Conservation (phyloP, 805 yeast genomes). For the Danielia oregonensis region DNA sequence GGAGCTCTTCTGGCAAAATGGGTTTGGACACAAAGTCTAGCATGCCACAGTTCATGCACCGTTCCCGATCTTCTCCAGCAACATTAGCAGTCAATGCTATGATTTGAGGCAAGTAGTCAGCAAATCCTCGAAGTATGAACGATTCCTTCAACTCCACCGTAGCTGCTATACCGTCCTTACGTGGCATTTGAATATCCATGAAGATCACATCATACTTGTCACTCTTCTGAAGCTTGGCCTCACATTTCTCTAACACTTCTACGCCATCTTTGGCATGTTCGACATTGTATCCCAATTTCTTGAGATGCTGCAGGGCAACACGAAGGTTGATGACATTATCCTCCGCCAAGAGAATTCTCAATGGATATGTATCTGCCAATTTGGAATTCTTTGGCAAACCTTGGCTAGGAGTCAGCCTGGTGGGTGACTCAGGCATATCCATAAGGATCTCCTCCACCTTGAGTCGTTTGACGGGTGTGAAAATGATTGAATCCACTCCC, state of each 20-base stretch:
- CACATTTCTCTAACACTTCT: constrained; percentile 37
- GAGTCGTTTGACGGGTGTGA: constrained; percentile 27
- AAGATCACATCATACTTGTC: constrained; percentile 47
- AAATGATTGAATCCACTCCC: constrained; percentile 20
- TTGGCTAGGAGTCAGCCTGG: too few relatives aligned
- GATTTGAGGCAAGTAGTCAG: constrained; percentile 29
- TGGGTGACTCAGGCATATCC: constrained; percentile 2
- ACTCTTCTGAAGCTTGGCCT: constrained; percentile 20
- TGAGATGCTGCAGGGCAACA: constrained; percentile 48
- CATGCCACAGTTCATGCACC: constrained; percentile 50
- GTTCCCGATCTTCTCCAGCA: constrained; percentile 48
- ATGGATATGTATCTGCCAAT: constrained; percentile 25
- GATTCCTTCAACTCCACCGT: constrained; percentile 34
- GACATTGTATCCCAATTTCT: constrained; percentile 46
- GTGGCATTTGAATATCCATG: constrained; percentile 56
- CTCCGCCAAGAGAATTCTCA: constrained; percentile 50
- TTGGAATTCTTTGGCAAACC: neutral
- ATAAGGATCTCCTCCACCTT: constrained; percentile 16
- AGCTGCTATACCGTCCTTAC: constrained; percentile 54
- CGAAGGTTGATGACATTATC: constrained; percentile 49
- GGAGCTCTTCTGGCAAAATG: constrained; percentile 43
- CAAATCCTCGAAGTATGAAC: constrained; percentile 21
- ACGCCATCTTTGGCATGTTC: constrained; percentile 53
- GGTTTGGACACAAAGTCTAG: constrained; percentile 52
- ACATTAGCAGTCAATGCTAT: constrained; percentile 52